A percentile compares a stretch with the other conserved stretches of the same genome.
These are phyloP conservation scores for Cordyceps cicadae DNA, from an alignment of 2,329 filamentous ascomycete genomes.

Conservation along the genomic window DNA sequence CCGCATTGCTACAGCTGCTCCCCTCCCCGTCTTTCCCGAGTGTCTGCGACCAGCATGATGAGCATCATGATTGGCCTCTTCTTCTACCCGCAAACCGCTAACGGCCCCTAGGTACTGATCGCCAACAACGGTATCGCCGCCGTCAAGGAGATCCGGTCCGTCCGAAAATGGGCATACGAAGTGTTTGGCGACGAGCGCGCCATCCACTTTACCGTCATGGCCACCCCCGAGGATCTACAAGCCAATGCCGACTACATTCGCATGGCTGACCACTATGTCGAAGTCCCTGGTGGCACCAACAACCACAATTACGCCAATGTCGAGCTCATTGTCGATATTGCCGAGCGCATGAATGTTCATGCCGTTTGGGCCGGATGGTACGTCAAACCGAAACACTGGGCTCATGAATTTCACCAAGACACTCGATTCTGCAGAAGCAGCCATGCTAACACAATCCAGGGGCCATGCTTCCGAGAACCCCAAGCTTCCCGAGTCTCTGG, in stretches of 20 bases:
- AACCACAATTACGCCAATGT: conserved; percentile 99
- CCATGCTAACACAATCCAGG: conserved; percentile 36
- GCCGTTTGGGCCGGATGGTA: conserved; percentile 99
- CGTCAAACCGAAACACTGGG: conserved; percentile 24
- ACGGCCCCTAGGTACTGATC: conserved; percentile 68
- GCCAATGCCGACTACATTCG: conserved; percentile 99
- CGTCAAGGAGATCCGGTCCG: conserved; percentile 97
- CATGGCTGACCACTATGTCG: conserved; percentile 99
- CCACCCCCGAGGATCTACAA: conserved; percentile 91
- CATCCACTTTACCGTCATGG: conserved; percentile 99
- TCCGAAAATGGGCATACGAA: conserved; percentile 99
- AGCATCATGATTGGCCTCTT: neutral
- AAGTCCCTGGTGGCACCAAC: conserved; percentile 97
- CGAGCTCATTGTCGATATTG: conserved; percentile 96
- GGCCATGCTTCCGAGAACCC: conserved; percentile 98
- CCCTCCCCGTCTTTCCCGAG: too few relatives aligned
- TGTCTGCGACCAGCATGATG: too few relatives aligned
- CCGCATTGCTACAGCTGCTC: too few relatives aligned
- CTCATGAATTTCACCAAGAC: neutral
- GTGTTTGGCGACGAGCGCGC: conserved; percentile 96
- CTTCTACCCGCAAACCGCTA: neutral
- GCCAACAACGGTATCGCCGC: conserved; percentile 99
- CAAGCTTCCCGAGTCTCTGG: conserved; percentile 89
- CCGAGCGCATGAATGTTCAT: conserved; percentile 96
- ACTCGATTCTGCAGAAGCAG: neutral